These are phyloP conservation scores for Blastobotrys raffinosifermentans DNA, from an alignment of 1,139 yeast species.

Conservation along the genomic window DNA sequence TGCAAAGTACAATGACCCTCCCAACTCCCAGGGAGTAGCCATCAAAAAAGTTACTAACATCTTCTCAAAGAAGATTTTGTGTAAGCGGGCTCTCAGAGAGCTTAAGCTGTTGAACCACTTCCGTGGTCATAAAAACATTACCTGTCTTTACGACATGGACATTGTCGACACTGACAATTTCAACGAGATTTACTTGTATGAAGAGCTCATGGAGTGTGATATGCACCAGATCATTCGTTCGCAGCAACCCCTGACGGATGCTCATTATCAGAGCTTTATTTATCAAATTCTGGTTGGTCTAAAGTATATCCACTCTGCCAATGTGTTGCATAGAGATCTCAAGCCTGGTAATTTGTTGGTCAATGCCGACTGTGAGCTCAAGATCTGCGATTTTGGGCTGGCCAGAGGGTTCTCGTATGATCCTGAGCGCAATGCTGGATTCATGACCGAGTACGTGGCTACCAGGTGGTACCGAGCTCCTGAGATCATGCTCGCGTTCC, in stretches of 20 bases:
- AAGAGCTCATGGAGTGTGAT: conserved; percentile 96
- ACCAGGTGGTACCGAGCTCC: conserved; percentile 99
- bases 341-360: conserved; percentile 92
- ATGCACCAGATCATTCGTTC: conserved; percentile 95
- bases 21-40: conserved; percentile 66
- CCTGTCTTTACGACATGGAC: conserved; percentile 89
- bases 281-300: conserved; percentile 91
- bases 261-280: conserved; percentile 87
- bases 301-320: conserved; percentile 92
- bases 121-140: conserved; percentile 77
- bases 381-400: conserved; percentile 93
- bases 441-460: conserved; percentile 93
- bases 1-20: conserved; percentile 67
- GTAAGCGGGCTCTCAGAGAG: conserved; percentile 88
- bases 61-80: conserved; percentile 79
- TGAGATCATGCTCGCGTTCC: conserved; percentile 89
- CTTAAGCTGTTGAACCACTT: conserved; percentile 83
- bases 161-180: conserved; percentile 79
- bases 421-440: conserved; percentile 83
- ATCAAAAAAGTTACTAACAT: conserved; percentile 88
- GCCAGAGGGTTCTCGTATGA: conserved; percentile 91
- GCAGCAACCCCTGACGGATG: conserved; percentile 89
- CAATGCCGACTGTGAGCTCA: conserved; percentile 92
- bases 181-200: conserved; percentile 88
- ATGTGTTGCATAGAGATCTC: conserved; percentile 87